phyloP scores from a whole-genome alignment of 306 rosid species.

The Quercus engelmannii region DNA sequence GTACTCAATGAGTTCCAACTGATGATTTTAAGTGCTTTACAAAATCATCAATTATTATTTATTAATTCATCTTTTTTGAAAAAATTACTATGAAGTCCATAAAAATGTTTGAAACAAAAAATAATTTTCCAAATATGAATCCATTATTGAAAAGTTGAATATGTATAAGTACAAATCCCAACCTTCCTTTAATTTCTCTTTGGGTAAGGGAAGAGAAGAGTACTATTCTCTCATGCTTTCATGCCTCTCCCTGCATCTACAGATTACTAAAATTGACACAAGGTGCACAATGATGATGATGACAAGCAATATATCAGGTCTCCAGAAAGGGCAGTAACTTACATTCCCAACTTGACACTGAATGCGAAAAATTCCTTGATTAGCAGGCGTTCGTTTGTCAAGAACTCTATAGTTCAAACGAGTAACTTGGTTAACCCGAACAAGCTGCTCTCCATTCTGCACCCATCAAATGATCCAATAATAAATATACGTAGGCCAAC shows the following conservation, averaged over 20 bases:
- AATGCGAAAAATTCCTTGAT: slow-evolving; percentile 77
- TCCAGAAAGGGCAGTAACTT: slow-evolving; percentile 14
- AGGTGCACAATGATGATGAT: background rate
- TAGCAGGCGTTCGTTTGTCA: slow-evolving; percentile 75
- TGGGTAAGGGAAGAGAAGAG: background rate
- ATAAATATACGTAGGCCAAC: slow-evolving; percentile 7
- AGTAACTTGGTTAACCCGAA: slow-evolving; percentile 89
- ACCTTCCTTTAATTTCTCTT: background rate
- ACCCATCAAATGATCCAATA: slow-evolving; percentile 13
- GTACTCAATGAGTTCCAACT: background rate
- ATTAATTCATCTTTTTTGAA: background rate
- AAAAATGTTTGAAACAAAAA: background rate
- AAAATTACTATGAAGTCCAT: background rate
- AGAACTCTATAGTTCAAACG: slow-evolving; percentile 69
- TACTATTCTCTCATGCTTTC: background rate
- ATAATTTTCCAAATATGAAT: background rate
- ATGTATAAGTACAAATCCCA: background rate
- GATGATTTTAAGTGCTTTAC: background rate
- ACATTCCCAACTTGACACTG: slow-evolving; percentile 61
- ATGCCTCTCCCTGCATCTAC: background rate
- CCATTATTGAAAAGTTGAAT: background rate
- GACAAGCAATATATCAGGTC: background rate
- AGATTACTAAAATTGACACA: background rate
- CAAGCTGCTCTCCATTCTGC: slow-evolving; percentile 81
- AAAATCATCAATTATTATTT: background rate